Conservation (phyloP, 2,329 filamentous ascomycete species). For the Zymoseptoria passerinii region DNA sequence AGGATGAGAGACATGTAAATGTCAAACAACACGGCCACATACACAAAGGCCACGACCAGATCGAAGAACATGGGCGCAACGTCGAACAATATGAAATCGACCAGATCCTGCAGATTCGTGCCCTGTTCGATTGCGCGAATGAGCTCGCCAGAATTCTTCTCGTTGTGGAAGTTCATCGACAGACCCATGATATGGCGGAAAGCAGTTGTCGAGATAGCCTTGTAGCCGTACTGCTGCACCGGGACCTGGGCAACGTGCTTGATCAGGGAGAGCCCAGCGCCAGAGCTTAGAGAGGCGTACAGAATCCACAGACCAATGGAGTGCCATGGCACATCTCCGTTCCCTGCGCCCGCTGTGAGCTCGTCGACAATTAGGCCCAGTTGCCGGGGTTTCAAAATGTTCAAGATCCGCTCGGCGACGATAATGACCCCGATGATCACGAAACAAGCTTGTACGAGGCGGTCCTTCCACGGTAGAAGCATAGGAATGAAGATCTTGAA, state of each 20-base stretch:
- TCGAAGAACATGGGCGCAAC: conserved; percentile 56
- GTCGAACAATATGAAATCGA: conserved; percentile 53
- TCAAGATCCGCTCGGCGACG: conserved; percentile 61
- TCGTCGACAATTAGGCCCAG: conserved; percentile 70
- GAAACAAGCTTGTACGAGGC: conserved; percentile 58
- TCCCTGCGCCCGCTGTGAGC: conserved; percentile 45
- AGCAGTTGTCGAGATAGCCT: conserved; percentile 50
- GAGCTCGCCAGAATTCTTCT: conserved; percentile 56
- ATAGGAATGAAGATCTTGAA: conserved; percentile 70
- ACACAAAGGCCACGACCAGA: conserved; percentile 51
- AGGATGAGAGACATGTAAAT: conserved; percentile 49
- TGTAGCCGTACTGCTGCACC: conserved; percentile 50
- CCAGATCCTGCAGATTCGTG: conserved; percentile 49
- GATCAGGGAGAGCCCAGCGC: conserved; percentile 44
- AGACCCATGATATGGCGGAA: conserved; percentile 62
- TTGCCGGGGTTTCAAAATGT: conserved; percentile 71
- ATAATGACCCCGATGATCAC: conserved; percentile 60
- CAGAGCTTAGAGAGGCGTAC: conserved; percentile 43
- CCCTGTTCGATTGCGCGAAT: conserved; percentile 59
- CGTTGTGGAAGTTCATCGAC: conserved; percentile 62
- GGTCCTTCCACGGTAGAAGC: conserved; percentile 64
- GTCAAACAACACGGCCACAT: conserved; percentile 55
- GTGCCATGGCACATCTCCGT: conserved; percentile 43
- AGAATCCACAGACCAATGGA: conserved; percentile 46
- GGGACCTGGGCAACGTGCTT: conserved; percentile 46